Base-by-base conservation (phyloP, 2,329 filamentous ascomycete species). In the Paramyrothecium sp. region DNA sequence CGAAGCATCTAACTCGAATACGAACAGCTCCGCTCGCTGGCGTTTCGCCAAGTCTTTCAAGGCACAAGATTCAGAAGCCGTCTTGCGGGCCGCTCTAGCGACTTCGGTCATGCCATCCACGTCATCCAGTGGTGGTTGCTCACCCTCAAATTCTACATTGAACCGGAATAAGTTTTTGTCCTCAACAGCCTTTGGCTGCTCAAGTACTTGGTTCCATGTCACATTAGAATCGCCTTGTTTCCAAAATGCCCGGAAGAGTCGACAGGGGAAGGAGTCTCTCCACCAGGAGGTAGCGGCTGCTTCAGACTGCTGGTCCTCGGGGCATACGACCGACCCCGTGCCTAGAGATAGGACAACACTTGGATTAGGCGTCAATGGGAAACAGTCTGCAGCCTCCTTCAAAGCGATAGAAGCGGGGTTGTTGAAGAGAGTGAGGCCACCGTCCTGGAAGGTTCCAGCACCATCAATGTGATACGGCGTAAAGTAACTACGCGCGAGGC, bases 361-460 rank as follows among this genome's bases (percentile, higher is more conserved):
- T 44, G 49, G 55, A 44, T 61, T 3, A 2, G 38, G 53, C 17
- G 53, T 33, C n/a, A 51, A 10, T 11, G 26, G 38, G 48, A 59
- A 57, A 22, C 56, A 23, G 2, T 22, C 23, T 19, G 54, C 54
- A 12, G 58, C 47, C 33, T 61, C 56, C 50, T 61, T 20, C 16
- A 61, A 8, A 13, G 53, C 34, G 19, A 60, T 60, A 16, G 38
- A 30, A 30, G 54, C 56, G 1, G 54, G 59, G 51, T 61, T 61
- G 30, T 59, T 61, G 21, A 52, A 55, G 17, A 54, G 33, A 8
- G 33, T 38, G 11, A 61, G 46, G 38, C 59, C 50, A 50, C 59
- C 53, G 22, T 61, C 57, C 47, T 61, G 48, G 50, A 61, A 61
- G 2, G 21, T 55, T n/a, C 55, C 53, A 17, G 56, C 47, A 47